Conservation (phyloP, 2,329 filamentous ascomycete genomes). For the Xylariales sp. region DNA sequence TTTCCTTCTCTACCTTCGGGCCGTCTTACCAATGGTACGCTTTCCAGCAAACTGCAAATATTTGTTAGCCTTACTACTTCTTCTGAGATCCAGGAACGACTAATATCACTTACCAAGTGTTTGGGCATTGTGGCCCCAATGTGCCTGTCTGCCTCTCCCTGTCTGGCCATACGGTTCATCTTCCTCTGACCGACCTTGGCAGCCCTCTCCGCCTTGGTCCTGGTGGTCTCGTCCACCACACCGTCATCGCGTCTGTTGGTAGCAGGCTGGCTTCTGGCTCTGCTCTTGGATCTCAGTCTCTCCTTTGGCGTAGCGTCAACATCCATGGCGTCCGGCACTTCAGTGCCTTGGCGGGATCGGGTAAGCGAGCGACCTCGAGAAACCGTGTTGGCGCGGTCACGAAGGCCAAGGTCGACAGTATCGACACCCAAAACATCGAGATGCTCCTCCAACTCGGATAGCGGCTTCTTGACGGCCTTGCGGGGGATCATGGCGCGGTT, state of each 20-base stretch:
- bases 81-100: neutral
- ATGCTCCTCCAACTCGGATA: conserved; percentile 82
- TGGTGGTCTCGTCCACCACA: conserved; percentile 61
- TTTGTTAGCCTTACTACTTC: conserved; percentile 4
- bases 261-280: conserved; percentile 53
- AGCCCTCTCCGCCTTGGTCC: conserved; percentile 79
- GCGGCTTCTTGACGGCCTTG: conserved; percentile 71
- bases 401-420: conserved; percentile 66
- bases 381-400: conserved; percentile 64
- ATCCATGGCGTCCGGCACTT: conserved; percentile 73
- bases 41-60: conserved; percentile 9
- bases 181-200: conserved; percentile 91
- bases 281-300: conserved; percentile 68
- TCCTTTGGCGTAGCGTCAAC: conserved; percentile 54
- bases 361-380: conserved; percentile 67
- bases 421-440: conserved; percentile 85
- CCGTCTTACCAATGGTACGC: conserved; percentile 9
- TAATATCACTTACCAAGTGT: conserved; percentile 70
- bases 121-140: conserved; percentile 76
- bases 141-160: conserved; percentile 95
- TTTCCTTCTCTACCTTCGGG: conserved; percentile 6
- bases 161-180: conserved; percentile 97
- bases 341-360: conserved; percentile 58
- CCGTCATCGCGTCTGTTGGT: conserved; percentile 72
- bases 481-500: conserved; percentile 93